Evolutionary conservation across 73 alveolate genomes (phyloP).

Genomic region (Paramecium pentaurelia): DNA sequence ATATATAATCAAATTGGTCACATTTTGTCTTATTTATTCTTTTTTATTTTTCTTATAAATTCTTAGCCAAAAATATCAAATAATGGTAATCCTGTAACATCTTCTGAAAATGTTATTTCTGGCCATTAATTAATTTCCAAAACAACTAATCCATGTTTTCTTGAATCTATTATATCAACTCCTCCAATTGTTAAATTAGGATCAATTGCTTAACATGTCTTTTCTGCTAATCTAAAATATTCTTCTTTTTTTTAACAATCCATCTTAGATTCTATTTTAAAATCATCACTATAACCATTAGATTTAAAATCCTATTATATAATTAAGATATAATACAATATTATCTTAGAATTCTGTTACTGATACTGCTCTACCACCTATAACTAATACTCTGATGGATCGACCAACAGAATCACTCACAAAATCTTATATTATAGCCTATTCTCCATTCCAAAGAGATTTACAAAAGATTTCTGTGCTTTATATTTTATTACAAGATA

Average conservation of each 20-base stretch:
- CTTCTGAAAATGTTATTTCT: not conserved
- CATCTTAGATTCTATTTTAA: not conserved
- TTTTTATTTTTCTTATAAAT: not conserved
- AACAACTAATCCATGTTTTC: not conserved
- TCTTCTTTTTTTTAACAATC: not conserved
- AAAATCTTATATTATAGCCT: not conserved
- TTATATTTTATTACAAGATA: not conserved
- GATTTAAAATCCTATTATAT: not conserved
- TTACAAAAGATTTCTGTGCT: not conserved
- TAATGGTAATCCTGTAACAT: not conserved
- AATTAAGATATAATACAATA: not conserved
- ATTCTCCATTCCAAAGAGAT: not conserved
- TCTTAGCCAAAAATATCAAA: not conserved
- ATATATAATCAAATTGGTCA: not conserved
- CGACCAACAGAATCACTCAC: not conserved
- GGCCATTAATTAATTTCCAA: conserved; percentile 35
- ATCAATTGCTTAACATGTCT: not conserved
- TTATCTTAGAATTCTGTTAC: not conserved
- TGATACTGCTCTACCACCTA: conserved; percentile 16
- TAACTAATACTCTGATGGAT: conserved; percentile 2
- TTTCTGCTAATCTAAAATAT: not conserved
- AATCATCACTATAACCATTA: conserved; percentile 23
- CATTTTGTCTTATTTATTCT: not conserved
- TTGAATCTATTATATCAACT: not conserved
- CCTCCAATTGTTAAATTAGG: not conserved